Evolutionary conservation across 331 rosid genomes (phyloP), one percentile per base, ranked within the genome.

Genomic region (Rhamnella rubrinervis): DNA sequence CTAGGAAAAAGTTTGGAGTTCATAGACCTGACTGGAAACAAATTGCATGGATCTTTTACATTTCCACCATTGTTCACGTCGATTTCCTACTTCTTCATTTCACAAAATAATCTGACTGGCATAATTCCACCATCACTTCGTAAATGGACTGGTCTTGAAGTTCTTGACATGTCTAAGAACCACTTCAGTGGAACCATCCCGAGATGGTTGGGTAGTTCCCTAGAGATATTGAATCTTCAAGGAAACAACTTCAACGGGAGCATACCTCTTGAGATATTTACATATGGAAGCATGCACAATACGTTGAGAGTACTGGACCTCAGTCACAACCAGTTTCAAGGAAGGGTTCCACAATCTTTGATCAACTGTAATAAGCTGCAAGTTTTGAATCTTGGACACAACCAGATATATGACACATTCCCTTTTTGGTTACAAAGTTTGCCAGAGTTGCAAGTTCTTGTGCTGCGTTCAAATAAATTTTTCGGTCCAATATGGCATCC

Each of bases 101-200:
- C 79, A 23, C 52, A 61, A 21, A 76, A 70, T 40, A 40, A 40
- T 6, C 10, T 40, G 47, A 40, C 11, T 40, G 47, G 46, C 6
- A 6, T 8, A 40, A 40, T 40, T 40, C 46, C 6, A n/a, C n/a
- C n/a, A n/a, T n/a, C n/a, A n/a, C n/a, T n/a, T n/a, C n/a, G n/a
- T 25, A 63, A 58, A 0, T 38, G 70, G 7, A 51, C 19, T 0
- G 8, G 39, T 9, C 65, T 75, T 5, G 0, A 5, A 13, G 0
- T 63, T 14, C 80, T 76, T 40, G 68, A 69, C 17, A 18, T 63
- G 41, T 62, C 80, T 4, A 25, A 35, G 7, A 69, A 76, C 66
- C 55, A 25, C 12, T 44, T 63, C 4, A 63, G 17, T 12, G 69
- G 69, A 7, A 18, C 52, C 13, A 7, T 65, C 15, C 58, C 69